A percentile compares a stretch with the other conserved stretches of the same genome.
Evolutionary conservation across 2,329 filamentous ascomycete genomes (phyloP).

Genomic region (Fusarium verticillioides): DNA sequence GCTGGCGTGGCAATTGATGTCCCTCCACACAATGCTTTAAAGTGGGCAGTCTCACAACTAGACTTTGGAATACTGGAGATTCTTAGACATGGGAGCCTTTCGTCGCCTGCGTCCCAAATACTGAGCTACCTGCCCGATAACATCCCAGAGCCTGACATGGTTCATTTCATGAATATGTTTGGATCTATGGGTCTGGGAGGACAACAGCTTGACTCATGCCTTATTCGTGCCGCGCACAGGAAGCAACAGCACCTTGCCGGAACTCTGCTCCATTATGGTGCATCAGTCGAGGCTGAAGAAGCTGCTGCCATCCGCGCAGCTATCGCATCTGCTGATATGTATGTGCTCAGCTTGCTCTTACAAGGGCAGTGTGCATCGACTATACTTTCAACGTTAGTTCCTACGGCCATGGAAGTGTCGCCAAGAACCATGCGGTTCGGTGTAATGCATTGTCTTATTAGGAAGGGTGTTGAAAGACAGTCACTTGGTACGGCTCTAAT

Average conservation of each 20-base stretch:
- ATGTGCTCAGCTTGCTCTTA: neutral
- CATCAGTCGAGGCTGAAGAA: neutral
- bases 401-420: neutral
- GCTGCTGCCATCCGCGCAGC: slow-evolving; percentile 1
- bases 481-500: neutral
- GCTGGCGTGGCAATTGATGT: neutral
- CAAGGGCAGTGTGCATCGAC: neutral
- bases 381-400: neutral
- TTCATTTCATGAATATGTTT: neutral
- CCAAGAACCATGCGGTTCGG: neutral
- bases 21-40: neutral
- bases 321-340: neutral
- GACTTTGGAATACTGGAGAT: slow-evolving; percentile 13
- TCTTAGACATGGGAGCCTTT: neutral
- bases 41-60: neutral
- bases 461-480: neutral
- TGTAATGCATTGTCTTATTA: neutral
- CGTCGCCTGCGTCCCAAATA: neutral
- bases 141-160: neutral
- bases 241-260: neutral
- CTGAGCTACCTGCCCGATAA: neutral
- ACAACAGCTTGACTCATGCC: neutral
- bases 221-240: neutral
- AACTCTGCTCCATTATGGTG: slow-evolving; percentile 1
- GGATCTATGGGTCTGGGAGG: neutral